Conservation (phyloP, 2,329 filamentous ascomycete genomes). For the Trichophyton schoenleinii region DNA sequence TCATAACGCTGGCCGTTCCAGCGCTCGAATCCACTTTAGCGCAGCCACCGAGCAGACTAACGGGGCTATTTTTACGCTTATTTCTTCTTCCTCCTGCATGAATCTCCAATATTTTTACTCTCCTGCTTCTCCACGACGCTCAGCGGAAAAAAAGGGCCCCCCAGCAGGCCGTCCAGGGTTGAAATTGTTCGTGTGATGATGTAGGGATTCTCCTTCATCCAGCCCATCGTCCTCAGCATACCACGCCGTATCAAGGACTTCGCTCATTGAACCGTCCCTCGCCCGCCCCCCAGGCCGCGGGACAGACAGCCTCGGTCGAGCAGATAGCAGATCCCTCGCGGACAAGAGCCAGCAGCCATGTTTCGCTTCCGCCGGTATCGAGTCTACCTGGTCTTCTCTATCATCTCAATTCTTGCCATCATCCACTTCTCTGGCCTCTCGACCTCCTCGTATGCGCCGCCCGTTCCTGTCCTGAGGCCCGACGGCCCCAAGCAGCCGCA, state of each 20-base stretch:
- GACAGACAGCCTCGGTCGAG: too few species aligned
- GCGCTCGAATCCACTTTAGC: background rate
- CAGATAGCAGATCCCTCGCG: background rate
- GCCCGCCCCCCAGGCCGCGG: too few species aligned
- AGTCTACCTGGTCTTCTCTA: slow-evolving; percentile 34
- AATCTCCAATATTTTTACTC: background rate
- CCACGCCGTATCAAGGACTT: too few species aligned
- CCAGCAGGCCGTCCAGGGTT: background rate
- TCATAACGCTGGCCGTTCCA: too few species aligned
- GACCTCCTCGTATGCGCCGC: slow-evolving; percentile 2
- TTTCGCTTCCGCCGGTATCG: slow-evolving; percentile 39
- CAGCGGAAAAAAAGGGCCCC: background rate
- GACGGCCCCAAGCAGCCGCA: background rate
- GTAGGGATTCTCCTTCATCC: background rate
- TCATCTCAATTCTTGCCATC: slow-evolving; percentile 33
- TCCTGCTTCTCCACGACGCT: background rate
- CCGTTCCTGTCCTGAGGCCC: slow-evolving; percentile 8
- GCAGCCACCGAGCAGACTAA: background rate
- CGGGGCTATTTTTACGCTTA: background rate
- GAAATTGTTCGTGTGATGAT: background rate
- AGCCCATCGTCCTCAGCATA: background rate
- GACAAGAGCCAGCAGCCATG: slow-evolving; percentile 23
- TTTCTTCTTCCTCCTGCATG: background rate
- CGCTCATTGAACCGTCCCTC: too few species aligned
- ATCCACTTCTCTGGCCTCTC: slow-evolving; percentile 39